Evolutionary conservation across 1,139 yeast genomes (phyloP).

Genomic region (Blastobotrys serpentis): DNA sequence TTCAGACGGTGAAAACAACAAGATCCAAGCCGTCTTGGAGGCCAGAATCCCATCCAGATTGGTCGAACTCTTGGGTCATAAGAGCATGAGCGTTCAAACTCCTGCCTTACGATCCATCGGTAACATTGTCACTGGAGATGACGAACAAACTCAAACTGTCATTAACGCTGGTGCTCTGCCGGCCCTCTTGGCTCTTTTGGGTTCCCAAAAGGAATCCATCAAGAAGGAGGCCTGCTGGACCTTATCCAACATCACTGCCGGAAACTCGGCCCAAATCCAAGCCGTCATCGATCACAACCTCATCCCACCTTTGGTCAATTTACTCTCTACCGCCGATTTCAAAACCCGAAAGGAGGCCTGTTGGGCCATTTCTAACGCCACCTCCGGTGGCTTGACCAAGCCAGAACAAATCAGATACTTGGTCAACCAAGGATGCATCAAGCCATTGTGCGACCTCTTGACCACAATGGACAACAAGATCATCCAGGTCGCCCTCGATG

Average conservation of each 20-base stretch:
- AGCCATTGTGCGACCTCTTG: constrained; percentile 91
- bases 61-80: constrained; percentile 84
- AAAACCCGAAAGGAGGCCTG: constrained; percentile 98
- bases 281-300: constrained; percentile 93
- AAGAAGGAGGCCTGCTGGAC: constrained; percentile 99
- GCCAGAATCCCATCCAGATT: constrained; percentile 93
- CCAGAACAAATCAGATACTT: constrained; percentile 93
- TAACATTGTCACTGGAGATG: constrained; percentile 96
- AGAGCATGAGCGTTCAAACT: constrained; percentile 84
- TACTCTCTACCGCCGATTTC: constrained; percentile 81
- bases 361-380: constrained; percentile 98
- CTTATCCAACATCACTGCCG: constrained; percentile 95
- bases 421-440: constrained; percentile 93
- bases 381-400: constrained; percentile 87
- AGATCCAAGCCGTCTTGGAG: constrained; percentile 95
- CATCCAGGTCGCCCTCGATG: constrained; percentile 92
- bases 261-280: constrained; percentile 92
- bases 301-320: constrained; percentile 86
- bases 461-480: constrained; percentile 86
- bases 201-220: constrained; percentile 85
- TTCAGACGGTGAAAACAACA: constrained; percentile 88
- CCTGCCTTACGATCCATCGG: constrained; percentile 98
- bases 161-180: constrained; percentile 90
- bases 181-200: constrained; percentile 75
- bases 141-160: constrained; percentile 90